Evolutionary conservation across 495 filamentous ascomycete species (phyloP), one percentile per base, ranked within the genome.

Genomic region (Polyplosphaeria fusca): DNA sequence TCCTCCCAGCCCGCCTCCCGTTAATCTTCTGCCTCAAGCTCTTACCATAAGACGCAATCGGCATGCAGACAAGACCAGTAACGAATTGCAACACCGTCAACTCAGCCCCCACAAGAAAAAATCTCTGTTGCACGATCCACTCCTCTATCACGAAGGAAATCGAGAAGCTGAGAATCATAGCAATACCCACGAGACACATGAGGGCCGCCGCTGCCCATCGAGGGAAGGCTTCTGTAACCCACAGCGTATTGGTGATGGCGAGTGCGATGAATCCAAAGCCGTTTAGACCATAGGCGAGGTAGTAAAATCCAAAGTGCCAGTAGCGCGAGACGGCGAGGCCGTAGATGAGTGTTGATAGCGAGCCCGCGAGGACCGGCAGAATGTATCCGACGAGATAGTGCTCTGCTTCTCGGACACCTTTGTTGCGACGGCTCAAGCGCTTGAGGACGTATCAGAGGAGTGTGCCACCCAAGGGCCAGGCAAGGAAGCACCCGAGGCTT

Each of bases 141-240:
- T 43, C 50, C n/a, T 43, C 38, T 5, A 61, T 26, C 18, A 14
- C 50, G 30, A 50, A 55, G 50, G 44, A 50, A 41, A 60, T 45
- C n/a, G 23, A 18, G 23, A 55, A 61, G 40, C 42, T 50, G 1
- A 42, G 14, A 5, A 61, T 11, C 32, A 49, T 43, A 38, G 50
- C 42, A 4, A 32, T 51, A n/a, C 50, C 58, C 9, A 43, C 44
- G 20, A 61, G 50, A 39, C 55, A 50, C 1, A 51, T 40, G 4
- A 61, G 51, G 2, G 58, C 58, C 11, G 58, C 50, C 4, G 58
- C 58, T 14, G 58, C 58, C 58, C 58, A 61, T 3, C 50, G 50
- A 3, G 58, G 58, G 30, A 61, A 61, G 1, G 58, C 58, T 24
- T 61, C 58, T 5, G 58, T 61, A 19, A 61, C 58, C 58, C 58